Conservation (phyloP, 768 basidiomycete species). For the Mycena latifolia region DNA sequence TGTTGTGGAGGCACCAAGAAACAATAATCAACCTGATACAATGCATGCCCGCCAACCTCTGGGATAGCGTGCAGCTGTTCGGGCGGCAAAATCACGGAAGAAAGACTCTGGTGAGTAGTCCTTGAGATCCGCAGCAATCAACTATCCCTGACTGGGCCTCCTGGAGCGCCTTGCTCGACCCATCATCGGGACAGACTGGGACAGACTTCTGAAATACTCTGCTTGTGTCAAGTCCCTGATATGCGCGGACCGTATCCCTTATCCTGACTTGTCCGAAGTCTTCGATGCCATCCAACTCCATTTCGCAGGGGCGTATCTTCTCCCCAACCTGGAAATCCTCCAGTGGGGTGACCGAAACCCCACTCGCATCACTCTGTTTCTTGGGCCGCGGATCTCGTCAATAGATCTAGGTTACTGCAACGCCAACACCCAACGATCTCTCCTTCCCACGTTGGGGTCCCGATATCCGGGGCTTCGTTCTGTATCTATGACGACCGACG, state of each 20-base stretch:
- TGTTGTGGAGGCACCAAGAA: conserved; percentile 2
- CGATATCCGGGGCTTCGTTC: background rate
- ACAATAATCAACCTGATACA: background rate
- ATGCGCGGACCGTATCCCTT: background rate
- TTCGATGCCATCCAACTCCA: background rate
- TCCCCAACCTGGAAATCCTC: background rate
- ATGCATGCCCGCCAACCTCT: conserved; percentile 7
- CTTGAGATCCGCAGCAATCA: too few species aligned
- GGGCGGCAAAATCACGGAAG: background rate
- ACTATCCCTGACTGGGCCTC: background rate
- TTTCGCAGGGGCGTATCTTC: background rate
- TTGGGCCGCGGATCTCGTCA: background rate
- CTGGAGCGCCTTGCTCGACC: background rate
- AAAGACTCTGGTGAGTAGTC: background rate
- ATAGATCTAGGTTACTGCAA: background rate
- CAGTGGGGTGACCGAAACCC: background rate
- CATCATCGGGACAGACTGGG: background rate
- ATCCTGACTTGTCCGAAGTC: background rate
- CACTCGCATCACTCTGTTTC: background rate
- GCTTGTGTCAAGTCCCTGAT: background rate
- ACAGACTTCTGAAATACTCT: background rate
- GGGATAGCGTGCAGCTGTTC: background rate
- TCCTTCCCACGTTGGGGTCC: background rate
- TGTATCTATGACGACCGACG: background rate
- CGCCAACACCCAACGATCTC: background rate